Evolutionary conservation across 2,329 filamentous ascomycete species (phyloP).

Genomic region (Beauveria sp.): DNA sequence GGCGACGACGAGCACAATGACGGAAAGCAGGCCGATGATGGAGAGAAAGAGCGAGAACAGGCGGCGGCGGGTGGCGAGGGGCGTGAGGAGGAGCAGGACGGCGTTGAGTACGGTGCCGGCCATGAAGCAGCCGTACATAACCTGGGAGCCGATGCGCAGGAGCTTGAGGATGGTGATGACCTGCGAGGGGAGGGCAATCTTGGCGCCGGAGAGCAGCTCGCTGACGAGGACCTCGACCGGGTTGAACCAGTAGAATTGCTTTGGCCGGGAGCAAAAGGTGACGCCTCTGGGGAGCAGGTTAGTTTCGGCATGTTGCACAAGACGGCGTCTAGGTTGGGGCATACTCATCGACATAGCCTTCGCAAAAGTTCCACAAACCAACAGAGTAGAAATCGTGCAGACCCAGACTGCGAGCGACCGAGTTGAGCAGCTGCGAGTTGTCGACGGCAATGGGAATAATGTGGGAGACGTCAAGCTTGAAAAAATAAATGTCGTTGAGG

Average conservation of each 20-base stretch:
- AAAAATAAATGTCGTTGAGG: constrained; percentile 69
- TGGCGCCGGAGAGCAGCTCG: constrained; percentile 74
- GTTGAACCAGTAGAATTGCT: constrained; percentile 81
- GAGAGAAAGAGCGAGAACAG: constrained; percentile 61
- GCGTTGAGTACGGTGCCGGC: constrained; percentile 62
- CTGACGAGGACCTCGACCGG: constrained; percentile 73
- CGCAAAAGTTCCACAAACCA: constrained; percentile 86
- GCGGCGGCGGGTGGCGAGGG: constrained; percentile 46
- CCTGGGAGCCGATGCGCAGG: constrained; percentile 64
- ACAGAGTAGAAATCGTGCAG: constrained; percentile 93
- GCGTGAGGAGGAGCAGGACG: constrained; percentile 60
- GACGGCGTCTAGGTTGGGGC: constrained; percentile 16
- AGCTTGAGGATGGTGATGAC: constrained; percentile 67
- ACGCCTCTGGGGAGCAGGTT: constrained; percentile 46
- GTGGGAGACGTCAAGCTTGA: constrained; percentile 73
- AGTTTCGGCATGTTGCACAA: neutral
- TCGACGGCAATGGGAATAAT: constrained; percentile 69
- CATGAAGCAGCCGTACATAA: constrained; percentile 89
- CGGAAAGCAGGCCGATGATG: constrained; percentile 59
- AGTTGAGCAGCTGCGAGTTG: constrained; percentile 72
- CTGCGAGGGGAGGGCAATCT: constrained; percentile 69
- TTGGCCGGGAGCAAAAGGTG: constrained; percentile 64
- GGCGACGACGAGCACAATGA: constrained; percentile 60
- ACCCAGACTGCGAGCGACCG: constrained; percentile 75
- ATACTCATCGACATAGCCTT: constrained; percentile 65